These are phyloP conservation scores for Geranium brycei DNA, from an alignment of 345 rosid genomes.

Conservation along the genomic window DNA sequence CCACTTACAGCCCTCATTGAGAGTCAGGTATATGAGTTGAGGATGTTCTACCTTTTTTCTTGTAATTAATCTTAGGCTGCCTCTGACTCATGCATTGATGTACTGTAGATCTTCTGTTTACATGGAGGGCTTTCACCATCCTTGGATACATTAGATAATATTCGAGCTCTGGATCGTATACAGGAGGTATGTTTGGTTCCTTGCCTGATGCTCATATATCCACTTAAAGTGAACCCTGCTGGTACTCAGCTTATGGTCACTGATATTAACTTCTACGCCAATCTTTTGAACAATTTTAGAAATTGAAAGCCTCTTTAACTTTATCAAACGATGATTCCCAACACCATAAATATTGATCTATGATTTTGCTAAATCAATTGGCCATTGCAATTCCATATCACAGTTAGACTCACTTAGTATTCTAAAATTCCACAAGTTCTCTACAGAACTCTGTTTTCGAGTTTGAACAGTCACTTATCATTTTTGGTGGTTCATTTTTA, in stretches of 20 bases:
- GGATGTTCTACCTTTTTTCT: background rate
- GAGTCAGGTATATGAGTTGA: slow-evolving; percentile 53
- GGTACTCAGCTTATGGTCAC: too few relatives aligned
- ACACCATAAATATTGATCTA: too few relatives aligned
- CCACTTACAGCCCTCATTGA: slow-evolving; percentile 89
- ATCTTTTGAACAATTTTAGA: too few relatives aligned
- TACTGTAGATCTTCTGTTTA: slow-evolving; percentile 67
- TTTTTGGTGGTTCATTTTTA: too few relatives aligned
- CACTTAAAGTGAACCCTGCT: background rate
- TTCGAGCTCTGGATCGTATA: slow-evolving; percentile 76
- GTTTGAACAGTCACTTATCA: too few relatives aligned
- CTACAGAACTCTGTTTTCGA: too few relatives aligned
- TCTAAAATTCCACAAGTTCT: too few relatives aligned
- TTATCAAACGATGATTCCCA: too few relatives aligned
- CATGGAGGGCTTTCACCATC: slow-evolving; percentile 96
- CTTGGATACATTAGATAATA: slow-evolving; percentile 81
- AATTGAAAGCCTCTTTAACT: too few relatives aligned
- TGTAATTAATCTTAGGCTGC: slow-evolving; percentile 1
- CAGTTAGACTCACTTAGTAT: too few relatives aligned
- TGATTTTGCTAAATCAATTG: too few relatives aligned
- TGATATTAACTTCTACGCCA: too few relatives aligned
- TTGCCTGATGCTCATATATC: background rate
- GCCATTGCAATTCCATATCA: background rate
- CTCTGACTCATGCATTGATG: slow-evolving; percentile 5
- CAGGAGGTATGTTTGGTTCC: slow-evolving; percentile 41